Evolutionary conservation across 164 flowering plant species (phyloP).

Genomic region (Cinnamomum micranthum): DNA sequence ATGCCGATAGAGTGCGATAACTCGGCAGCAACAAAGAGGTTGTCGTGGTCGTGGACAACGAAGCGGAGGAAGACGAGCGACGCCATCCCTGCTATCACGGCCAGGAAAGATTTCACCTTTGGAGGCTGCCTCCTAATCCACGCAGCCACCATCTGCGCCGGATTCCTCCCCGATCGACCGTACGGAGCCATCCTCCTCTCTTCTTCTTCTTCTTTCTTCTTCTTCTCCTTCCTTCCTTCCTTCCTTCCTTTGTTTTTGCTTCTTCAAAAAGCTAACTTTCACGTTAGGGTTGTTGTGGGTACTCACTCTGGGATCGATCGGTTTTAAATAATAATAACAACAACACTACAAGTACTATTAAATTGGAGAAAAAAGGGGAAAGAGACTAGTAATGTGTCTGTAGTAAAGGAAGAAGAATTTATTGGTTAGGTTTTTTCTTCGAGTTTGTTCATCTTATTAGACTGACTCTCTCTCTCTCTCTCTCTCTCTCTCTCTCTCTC

Average conservation of each 20-base stretch:
- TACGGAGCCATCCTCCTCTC: slow-evolving; percentile 1
- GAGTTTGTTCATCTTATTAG: too few relatives aligned
- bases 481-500: too few relatives aligned
- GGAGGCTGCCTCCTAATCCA: slow-evolving; percentile 25
- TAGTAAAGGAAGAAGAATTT: too few relatives aligned
- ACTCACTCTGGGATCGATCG: not conserved
- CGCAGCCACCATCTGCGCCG: slow-evolving; percentile 6
- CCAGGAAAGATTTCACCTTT: slow-evolving; percentile 23
- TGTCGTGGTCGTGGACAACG: slow-evolving; percentile 26
- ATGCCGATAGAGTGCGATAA: slow-evolving; percentile 21
- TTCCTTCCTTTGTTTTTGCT: too few relatives aligned
- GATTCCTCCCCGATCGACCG: slow-evolving; percentile 9
- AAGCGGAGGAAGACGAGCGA: slow-evolving; percentile 19
- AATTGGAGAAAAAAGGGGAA: too few relatives aligned
- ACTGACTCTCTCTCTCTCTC: too few relatives aligned
- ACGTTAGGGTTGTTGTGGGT: not conserved
- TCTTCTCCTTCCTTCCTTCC: not conserved
- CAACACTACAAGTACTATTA: too few relatives aligned
- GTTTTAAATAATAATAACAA: not conserved
- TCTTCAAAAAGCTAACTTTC: too few relatives aligned
- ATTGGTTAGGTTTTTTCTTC: too few relatives aligned
- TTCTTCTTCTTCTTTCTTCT: not conserved
- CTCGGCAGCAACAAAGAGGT: slow-evolving; percentile 25
- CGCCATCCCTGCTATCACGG: slow-evolving; percentile 23
- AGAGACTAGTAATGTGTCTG: not conserved